phyloP scores from a whole-genome alignment of 2,329 filamentous ascomycete species.

The Colletotrichum spinosum region DNA sequence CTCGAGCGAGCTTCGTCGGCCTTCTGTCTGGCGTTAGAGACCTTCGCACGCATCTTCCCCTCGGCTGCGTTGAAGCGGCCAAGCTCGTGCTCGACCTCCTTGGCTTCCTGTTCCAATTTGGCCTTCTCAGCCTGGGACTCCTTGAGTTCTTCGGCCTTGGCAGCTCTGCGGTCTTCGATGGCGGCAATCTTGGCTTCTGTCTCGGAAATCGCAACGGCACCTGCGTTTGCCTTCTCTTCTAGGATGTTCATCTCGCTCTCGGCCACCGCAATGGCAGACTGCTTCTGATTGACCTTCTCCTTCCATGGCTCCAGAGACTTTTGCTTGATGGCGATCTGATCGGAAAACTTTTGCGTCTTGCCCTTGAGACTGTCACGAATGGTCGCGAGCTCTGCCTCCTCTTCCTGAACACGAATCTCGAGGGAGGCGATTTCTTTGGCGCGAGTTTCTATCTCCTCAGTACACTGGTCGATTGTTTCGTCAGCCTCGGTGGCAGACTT shows the following conservation, averaged over 20 bases:
- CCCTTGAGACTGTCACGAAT: conserved; percentile 92
- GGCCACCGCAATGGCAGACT: conserved; percentile 92
- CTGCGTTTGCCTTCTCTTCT: conserved; percentile 88
- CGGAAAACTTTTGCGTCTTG: conserved; percentile 94
- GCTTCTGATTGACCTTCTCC: conserved; percentile 96
- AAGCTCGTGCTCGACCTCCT: conserved; percentile 78
- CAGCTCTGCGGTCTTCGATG: conserved; percentile 77
- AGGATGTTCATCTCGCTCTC: conserved; percentile 95
- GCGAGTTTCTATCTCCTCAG: conserved; percentile 81
- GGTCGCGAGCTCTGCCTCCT: conserved; percentile 84
- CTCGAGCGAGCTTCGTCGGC: conserved; percentile 95
- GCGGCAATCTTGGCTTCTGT: conserved; percentile 80
- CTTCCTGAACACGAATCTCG: conserved; percentile 79
- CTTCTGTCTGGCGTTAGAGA: conserved; percentile 92
- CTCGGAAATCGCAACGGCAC: conserved; percentile 85
- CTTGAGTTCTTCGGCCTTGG: conserved; percentile 81
- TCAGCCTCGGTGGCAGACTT: conserved; percentile 79
- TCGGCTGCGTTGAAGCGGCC: conserved; percentile 80
- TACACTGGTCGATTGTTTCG: conserved; percentile 81
- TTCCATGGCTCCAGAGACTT: conserved; percentile 97
- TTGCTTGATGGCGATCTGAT: conserved; percentile 91
- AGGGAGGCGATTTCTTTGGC: conserved; percentile 79
- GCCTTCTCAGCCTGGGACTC: conserved; percentile 79
- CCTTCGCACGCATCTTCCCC: conserved; percentile 82
- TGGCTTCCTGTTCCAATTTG: conserved; percentile 78